These are phyloP conservation scores for Solanum medicagineum DNA, from an alignment of 257 asterid species.

Conservation along the genomic window DNA sequence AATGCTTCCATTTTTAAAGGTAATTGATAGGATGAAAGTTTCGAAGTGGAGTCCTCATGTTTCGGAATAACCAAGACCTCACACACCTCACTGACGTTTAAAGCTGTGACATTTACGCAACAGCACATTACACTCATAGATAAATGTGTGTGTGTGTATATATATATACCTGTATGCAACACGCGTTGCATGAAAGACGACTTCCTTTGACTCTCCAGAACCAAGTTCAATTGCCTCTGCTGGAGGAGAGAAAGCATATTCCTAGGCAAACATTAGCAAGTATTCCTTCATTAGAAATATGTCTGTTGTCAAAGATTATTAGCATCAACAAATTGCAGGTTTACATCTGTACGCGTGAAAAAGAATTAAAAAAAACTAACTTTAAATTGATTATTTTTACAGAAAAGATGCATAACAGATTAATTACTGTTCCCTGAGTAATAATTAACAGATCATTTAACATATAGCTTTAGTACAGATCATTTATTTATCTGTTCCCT, in stretches of 20 bases:
- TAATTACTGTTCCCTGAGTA: not conserved
- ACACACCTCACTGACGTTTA: not conserved
- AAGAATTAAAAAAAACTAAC: not conserved
- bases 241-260: conserved; percentile 89
- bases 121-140: not conserved
- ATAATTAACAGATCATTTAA: not conserved
- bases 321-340: not conserved
- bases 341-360: not conserved
- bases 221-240: conserved; percentile 82
- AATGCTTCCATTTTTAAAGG: not conserved
- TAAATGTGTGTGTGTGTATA: not conserved
- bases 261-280: conserved; percentile 38
- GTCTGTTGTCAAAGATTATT: not conserved
- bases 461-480: not conserved
- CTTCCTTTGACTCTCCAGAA: conserved; percentile 87
- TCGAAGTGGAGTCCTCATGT: not conserved
- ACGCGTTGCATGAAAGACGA: conserved; percentile 73
- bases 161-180: conserved; percentile 72
- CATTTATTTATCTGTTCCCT: not conserved
- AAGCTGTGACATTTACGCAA: not conserved
- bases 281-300: not conserved
- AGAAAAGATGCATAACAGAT: not conserved
- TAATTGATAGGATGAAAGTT: not conserved
- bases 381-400: not conserved
- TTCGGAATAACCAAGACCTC: not conserved